These are phyloP conservation scores for Pneumocystis wakefieldiae DNA, from an alignment of 1,139 yeast genomes.

Conservation along the genomic window DNA sequence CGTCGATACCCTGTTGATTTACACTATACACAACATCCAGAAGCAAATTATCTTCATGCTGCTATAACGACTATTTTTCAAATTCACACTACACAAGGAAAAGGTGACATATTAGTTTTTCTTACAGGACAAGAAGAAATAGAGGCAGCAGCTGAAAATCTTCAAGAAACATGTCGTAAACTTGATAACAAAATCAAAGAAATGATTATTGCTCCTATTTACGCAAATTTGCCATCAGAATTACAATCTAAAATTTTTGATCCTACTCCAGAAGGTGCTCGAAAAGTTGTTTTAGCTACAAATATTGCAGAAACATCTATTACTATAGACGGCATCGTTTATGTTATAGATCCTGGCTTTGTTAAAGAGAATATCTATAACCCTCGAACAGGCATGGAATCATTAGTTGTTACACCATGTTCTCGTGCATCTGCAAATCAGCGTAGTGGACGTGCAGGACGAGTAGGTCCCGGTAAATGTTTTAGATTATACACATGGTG, in stretches of 20 bases:
- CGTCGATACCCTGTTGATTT: slow-evolving; percentile 79
- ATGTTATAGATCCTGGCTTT: slow-evolving; percentile 70
- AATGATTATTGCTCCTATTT: slow-evolving; percentile 70
- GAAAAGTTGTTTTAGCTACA: slow-evolving; percentile 66
- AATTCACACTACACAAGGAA: slow-evolving; percentile 53
- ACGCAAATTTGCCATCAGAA: slow-evolving; percentile 62
- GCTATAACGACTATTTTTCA: slow-evolving; percentile 72
- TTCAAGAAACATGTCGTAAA: slow-evolving; percentile 48
- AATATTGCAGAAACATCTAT: slow-evolving; percentile 73
- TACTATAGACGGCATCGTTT: slow-evolving; percentile 64
- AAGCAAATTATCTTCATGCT: slow-evolving; percentile 77
- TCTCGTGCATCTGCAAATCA: slow-evolving; percentile 76
- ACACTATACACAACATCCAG: slow-evolving; percentile 74
- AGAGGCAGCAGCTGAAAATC: slow-evolving; percentile 59
- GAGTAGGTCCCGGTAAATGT: slow-evolving; percentile 76
- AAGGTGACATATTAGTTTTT: slow-evolving; percentile 65
- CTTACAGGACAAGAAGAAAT: slow-evolving; percentile 86
- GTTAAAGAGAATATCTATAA: slow-evolving; percentile 67
- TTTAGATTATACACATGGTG: slow-evolving; percentile 57
- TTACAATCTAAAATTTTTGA: slow-evolving; percentile 60
- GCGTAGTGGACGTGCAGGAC: slow-evolving; percentile 72
- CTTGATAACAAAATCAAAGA: slow-evolving; percentile 49
- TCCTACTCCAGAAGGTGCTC: slow-evolving; percentile 52
- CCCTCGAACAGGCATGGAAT: slow-evolving; percentile 62
- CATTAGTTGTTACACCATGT: slow-evolving; percentile 55